These are phyloP conservation scores for Stephanocyclus meneghinianus DNA, from an alignment of 352 stramenopile species.

Conservation along the genomic window DNA sequence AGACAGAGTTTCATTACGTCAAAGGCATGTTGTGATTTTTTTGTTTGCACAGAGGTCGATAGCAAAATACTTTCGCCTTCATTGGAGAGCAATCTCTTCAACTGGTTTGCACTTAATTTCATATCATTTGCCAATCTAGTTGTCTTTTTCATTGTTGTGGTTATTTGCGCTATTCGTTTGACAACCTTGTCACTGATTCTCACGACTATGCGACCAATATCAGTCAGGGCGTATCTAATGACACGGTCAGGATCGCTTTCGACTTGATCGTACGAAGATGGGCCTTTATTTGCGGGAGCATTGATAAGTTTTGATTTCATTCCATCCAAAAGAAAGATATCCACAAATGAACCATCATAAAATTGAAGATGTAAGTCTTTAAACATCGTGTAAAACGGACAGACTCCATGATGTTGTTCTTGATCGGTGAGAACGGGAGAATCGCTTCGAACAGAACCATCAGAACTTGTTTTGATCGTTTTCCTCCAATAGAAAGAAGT, in stretches of 20 bases:
- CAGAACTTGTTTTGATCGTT: neutral
- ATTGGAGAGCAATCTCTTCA: conserved; percentile 22
- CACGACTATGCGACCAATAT: conserved; percentile 27
- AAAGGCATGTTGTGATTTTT: conserved; percentile 11
- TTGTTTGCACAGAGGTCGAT: neutral
- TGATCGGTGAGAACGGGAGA: neutral
- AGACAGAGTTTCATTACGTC: conserved; percentile 31
- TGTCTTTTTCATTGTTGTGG: conserved; percentile 12
- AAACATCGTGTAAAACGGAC: conserved; percentile 3
- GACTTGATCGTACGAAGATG: neutral
- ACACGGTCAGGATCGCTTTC: neutral
- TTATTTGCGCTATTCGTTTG: conserved; percentile 16
- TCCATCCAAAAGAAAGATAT: conserved; percentile 37
- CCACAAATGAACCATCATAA: conserved; percentile 15
- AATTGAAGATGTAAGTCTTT: conserved; percentile 21
- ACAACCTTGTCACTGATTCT: conserved; percentile 27
- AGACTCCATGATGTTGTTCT: neutral
- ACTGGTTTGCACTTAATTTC: conserved; percentile 19
- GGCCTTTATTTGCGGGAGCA: neutral
- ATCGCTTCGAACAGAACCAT: neutral
- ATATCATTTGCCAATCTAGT: conserved; percentile 18
- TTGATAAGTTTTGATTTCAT: conserved; percentile 22
- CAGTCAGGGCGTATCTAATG: conserved; percentile 8
- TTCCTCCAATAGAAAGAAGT: conserved; percentile 2
- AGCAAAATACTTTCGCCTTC: neutral